Base-by-base conservation (phyloP, 1,284 basidiomycete genomes). In the Cutaneotrichosporon cutaneum region DNA sequence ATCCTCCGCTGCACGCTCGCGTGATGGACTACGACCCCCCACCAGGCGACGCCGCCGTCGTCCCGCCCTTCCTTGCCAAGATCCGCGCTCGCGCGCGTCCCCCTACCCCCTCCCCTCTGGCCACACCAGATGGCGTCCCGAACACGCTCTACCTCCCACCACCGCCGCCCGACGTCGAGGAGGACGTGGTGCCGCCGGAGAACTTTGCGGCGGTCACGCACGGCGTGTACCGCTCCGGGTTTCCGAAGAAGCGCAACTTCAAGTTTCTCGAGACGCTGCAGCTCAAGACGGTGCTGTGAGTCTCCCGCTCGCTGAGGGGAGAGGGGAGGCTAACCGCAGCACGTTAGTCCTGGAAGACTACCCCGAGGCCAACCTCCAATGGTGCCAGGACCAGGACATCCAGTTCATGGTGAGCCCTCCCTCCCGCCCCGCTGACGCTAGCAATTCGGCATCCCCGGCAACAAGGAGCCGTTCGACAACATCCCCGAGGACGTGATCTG, bases 391-490 rank as follows among this genome's bases (percentile, higher is more conserved):
- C 22, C 76, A 76, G 60, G 74, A 77, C 63, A 73, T 79, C 33
- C 74, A 77, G 55, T 78, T 78, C 64, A 73, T 77, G 70, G 75
- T 76, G 45, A 47, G 72, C 24, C 3, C 21, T 35, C 24, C 27
- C 26, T 16, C 21, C 39, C 24, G 30, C 32, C 36, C 30, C 39
- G 51, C 63, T 64, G 35, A 63, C 32, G 3, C 13, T 66, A 81
- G 79, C 83, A 84, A 76, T 84, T 82, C 66, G 82, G 82, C 32
- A 84, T 85, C 22, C 83, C 84, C 2, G 83, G 83, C 1, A 84
- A 84, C 77, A 85, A 80, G 70, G 81, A 82, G 72, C 81, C 81
- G 1, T 81, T 81, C 67, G 81, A 81, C 57, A 81, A 81, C 59
- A 81, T 84, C 47, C 82, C 83, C 4, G 82, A 83, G 52, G 81